These are phyloP conservation scores for Quercus phellos DNA, from an alignment of 331 rosid species.

Conservation along the genomic window DNA sequence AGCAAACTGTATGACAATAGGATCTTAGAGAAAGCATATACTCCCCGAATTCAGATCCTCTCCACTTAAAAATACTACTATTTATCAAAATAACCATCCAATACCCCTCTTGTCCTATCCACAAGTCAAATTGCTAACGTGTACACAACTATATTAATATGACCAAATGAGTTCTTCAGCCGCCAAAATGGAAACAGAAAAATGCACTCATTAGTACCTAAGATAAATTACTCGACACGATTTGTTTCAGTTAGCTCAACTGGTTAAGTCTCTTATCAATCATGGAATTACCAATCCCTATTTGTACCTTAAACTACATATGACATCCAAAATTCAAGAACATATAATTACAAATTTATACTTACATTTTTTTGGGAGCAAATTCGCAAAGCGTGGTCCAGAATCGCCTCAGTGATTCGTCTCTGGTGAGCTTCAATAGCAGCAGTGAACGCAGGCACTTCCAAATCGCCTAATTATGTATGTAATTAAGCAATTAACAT, in stretches of 20 bases:
- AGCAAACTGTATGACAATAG: background rate
- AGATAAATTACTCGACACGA: too few relatives aligned
- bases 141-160: background rate
- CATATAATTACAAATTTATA: background rate
- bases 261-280: too few relatives aligned
- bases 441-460: constrained; percentile 83
- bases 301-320: too few relatives aligned
- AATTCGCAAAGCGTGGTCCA: constrained; percentile 60
- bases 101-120: background rate
- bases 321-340: too few relatives aligned
- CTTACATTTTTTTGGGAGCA: constrained; percentile 49
- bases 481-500: too few relatives aligned
- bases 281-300: too few relatives aligned
- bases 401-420: constrained; percentile 65
- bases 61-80: background rate
- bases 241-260: too few relatives aligned
- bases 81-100: too few relatives aligned
- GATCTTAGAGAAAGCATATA: background rate
- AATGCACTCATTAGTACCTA: too few relatives aligned
- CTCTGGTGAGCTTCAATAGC: constrained; percentile 95
- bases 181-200: background rate
- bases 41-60: too few relatives aligned
- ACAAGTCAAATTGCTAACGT: background rate
- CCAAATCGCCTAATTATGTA: constrained; percentile 45
- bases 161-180: background rate